These are phyloP conservation scores for Pilaira anomala DNA, from an alignment of 192 early-diverging fungal species.

Conservation along the genomic window DNA sequence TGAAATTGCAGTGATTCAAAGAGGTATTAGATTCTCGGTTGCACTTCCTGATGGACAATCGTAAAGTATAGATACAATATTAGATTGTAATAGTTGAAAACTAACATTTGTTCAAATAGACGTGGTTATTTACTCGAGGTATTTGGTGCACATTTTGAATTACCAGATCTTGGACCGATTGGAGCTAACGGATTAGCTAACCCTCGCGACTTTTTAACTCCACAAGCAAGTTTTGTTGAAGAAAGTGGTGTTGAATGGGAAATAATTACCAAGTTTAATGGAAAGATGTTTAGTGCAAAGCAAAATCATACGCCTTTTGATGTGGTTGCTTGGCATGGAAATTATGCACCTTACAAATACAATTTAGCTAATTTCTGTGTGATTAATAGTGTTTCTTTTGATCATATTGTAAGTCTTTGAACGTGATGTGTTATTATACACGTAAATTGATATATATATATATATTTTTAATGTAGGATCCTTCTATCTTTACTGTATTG, in stretches of 20 bases:
- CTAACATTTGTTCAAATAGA: slow-evolving; percentile 15
- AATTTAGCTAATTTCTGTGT: slow-evolving; percentile 80
- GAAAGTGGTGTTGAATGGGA: slow-evolving; percentile 52
- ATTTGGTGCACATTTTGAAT: slow-evolving; percentile 85
- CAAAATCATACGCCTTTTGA: slow-evolving; percentile 90
- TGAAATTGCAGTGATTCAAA: slow-evolving; percentile 92
- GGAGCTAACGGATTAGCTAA: slow-evolving; percentile 93
- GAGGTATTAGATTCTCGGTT: slow-evolving; percentile 86
- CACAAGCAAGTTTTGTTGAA: slow-evolving; percentile 77
- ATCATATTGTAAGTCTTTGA: slow-evolving; percentile 66
- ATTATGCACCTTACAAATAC: slow-evolving; percentile 95
- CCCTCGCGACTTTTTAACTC: slow-evolving; percentile 90
- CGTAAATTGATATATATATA: neutral
- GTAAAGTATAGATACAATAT: slow-evolving; percentile 27
- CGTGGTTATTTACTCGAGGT: slow-evolving; percentile 93
- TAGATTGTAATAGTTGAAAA: neutral
- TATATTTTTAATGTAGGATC: slow-evolving; percentile 59
- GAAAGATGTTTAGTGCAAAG: slow-evolving; percentile 65
- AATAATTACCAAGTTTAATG: slow-evolving; percentile 83
- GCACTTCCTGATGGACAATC: slow-evolving; percentile 72
- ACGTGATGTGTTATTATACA: neutral
- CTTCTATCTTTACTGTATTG: slow-evolving; percentile 95
- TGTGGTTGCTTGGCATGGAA: slow-evolving; percentile 98
- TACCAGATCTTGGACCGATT: slow-evolving; percentile 95
- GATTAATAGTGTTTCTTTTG: slow-evolving; percentile 85